These are phyloP conservation scores for Saturnispora mendoncae DNA, from an alignment of 805 yeast species.

Conservation along the genomic window DNA sequence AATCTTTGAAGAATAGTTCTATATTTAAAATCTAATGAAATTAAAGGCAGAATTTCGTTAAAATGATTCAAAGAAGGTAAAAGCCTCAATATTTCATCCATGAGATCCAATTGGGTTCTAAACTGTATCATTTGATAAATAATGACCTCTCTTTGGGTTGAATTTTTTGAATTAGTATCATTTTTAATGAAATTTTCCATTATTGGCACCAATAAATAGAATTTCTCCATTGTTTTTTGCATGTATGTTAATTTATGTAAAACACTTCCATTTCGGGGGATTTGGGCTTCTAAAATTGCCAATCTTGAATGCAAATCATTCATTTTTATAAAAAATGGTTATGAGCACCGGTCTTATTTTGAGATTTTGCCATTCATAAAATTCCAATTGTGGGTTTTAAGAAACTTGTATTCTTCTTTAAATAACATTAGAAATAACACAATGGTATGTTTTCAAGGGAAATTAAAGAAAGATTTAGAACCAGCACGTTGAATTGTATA, in stretches of 20 bases:
- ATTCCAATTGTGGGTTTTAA: not conserved
- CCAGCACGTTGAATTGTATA: not conserved
- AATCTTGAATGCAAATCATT: not conserved
- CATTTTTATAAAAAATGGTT: slow-evolving; percentile 4
- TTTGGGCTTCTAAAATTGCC: not conserved
- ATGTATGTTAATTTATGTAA: not conserved
- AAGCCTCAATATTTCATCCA: not conserved
- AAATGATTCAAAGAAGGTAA: slow-evolving; percentile 6
- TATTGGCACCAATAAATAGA: not conserved
- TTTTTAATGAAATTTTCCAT: not conserved
- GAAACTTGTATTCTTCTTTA: not conserved
- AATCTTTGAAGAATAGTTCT: no score
- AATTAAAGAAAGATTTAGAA: no score
- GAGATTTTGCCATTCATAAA: not conserved
- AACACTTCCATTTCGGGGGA: no score
- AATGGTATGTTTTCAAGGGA: slow-evolving; percentile 2
- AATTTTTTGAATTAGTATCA: not conserved
- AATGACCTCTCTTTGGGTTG: not conserved
- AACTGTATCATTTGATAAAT: not conserved
- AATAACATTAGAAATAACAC: not conserved
- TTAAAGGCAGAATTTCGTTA: not conserved
- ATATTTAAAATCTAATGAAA: no score
- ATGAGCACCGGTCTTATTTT: slow-evolving; percentile 7
- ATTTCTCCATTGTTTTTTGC: not conserved
- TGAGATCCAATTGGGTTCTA: not conserved